These are phyloP conservation scores for Aspergillus ostianus DNA, from an alignment of 495 filamentous ascomycete species.

Conservation along the genomic window DNA sequence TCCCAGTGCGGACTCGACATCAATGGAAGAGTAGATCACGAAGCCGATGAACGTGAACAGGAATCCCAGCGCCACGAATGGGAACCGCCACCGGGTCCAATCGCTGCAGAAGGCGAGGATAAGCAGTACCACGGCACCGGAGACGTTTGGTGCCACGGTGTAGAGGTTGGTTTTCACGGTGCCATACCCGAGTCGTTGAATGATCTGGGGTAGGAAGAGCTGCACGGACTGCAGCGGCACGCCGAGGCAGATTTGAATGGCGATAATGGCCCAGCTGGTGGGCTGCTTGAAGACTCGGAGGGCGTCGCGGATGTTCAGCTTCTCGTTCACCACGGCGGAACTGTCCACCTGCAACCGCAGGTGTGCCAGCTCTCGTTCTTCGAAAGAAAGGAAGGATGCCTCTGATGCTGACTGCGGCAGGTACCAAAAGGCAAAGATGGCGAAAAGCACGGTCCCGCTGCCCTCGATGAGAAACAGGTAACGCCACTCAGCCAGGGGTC, in stretches of 20 bases:
- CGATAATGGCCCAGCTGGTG: constrained; percentile 58
- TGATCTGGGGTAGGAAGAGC: constrained; percentile 71
- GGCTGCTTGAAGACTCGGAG: constrained; percentile 59
- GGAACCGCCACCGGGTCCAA: constrained; percentile 60
- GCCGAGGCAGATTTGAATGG: constrained; percentile 69
- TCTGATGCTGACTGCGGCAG: constrained; percentile 60
- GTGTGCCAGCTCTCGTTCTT: constrained; percentile 65
- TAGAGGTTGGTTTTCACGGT: constrained; percentile 71
- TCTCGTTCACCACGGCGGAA: constrained; percentile 66
- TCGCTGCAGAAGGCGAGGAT: constrained; percentile 65
- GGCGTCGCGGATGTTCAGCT: constrained; percentile 61
- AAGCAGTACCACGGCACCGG: constrained; percentile 64
- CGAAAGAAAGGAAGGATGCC: constrained; percentile 57
- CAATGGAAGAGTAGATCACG: constrained; percentile 65
- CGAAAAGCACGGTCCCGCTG: constrained; percentile 57
- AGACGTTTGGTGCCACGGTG: constrained; percentile 68
- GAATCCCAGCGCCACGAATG: constrained; percentile 68
- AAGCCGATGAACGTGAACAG: constrained; percentile 69
- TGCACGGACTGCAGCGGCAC: constrained; percentile 67
- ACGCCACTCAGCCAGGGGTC: constrained; percentile 54
- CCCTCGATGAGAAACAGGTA: constrained; percentile 79
- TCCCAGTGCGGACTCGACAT: constrained; percentile 50
- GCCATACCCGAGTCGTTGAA: constrained; percentile 56
- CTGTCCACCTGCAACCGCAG: constrained; percentile 69
- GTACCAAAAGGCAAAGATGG: constrained; percentile 64